Evolutionary conservation across 371 early-diverging fungal genomes (phyloP).

Genomic region (Mortierella sp.): DNA sequence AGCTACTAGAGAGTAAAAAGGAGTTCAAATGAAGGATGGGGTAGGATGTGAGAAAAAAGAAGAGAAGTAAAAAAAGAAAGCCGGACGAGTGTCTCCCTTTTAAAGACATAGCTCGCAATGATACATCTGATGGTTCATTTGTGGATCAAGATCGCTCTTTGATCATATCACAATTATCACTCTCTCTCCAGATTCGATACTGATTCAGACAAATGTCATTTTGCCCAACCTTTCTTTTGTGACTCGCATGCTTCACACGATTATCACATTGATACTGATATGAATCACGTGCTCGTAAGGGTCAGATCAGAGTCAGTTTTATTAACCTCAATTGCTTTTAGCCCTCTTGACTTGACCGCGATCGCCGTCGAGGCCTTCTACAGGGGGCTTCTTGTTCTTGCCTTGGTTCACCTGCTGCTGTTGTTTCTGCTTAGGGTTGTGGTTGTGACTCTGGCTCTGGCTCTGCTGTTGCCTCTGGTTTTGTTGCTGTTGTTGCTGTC

Average conservation of each 20-base stretch:
- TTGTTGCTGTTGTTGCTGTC: not conserved
- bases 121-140: not conserved
- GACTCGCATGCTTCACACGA: not conserved
- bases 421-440: constrained; percentile 15
- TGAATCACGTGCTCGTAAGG: not conserved
- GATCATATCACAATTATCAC: not conserved
- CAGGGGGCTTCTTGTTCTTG: constrained; percentile 22
- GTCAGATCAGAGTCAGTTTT: not conserved
- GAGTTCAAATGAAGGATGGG: not conserved
- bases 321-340: not conserved
- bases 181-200: not conserved
- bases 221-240: not conserved
- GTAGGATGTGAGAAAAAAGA: not conserved
- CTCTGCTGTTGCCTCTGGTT: constrained; percentile 1
- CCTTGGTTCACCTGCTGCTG: constrained; percentile 15
- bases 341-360: constrained; percentile 20
- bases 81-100: not conserved
- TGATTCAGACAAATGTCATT: not conserved
- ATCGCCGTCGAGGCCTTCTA: constrained; percentile 9
- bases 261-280: not conserved
- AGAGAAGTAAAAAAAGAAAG: not conserved
- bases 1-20: not conserved
- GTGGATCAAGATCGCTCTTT: not conserved
- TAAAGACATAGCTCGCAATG: not conserved
- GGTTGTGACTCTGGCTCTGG: not conserved